A percentile compares a stretch with the other conserved stretches of the same genome.
Evolutionary conservation across 2,329 filamentous ascomycete species (phyloP).

Genomic region (Pyrenophora graminea): DNA sequence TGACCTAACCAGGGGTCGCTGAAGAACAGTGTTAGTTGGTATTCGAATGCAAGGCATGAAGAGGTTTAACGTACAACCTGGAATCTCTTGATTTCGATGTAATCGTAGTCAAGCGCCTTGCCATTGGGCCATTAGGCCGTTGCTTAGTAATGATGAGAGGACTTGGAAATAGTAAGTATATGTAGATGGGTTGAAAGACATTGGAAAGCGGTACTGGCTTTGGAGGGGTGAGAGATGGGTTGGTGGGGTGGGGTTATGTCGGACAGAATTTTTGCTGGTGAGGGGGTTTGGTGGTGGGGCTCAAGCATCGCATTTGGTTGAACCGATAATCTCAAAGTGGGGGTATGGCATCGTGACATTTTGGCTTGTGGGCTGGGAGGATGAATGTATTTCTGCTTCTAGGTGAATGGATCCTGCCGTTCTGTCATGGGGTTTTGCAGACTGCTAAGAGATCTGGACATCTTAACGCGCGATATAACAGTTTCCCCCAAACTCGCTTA

Average conservation of each 20-base stretch:
- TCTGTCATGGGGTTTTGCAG: too few species aligned
- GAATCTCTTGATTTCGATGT: conserved; percentile 37
- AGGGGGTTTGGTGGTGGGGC: conserved; percentile 1
- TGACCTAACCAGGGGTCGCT: conserved; percentile 17
- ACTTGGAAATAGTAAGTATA: rapidly evolving
- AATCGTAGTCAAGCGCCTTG: conserved; percentile 61
- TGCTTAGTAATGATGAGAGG: conserved; percentile 14
- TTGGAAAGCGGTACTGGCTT: too few species aligned
- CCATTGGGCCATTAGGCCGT: conserved; percentile 56
- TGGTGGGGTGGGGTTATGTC: neutral
- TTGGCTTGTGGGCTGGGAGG: too few species aligned
- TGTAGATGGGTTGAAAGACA: neutral
- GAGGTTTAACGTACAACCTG: conserved; percentile 20
- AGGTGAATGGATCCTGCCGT: too few species aligned
- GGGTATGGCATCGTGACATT: too few species aligned
- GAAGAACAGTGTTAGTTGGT: neutral
- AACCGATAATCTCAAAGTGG: too few species aligned
- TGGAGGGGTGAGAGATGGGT: rapidly evolving
- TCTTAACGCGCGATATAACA: too few species aligned
- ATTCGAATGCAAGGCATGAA: neutral
- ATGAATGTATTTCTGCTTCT: too few species aligned
- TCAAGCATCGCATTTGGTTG: too few species aligned
- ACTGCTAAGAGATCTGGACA: too few species aligned
- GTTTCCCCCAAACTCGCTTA: too few species aligned
- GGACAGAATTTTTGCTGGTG: neutral